phyloP scores from a whole-genome alignment of 2,329 filamentous ascomycete genomes.

The Curvularia sp. region DNA sequence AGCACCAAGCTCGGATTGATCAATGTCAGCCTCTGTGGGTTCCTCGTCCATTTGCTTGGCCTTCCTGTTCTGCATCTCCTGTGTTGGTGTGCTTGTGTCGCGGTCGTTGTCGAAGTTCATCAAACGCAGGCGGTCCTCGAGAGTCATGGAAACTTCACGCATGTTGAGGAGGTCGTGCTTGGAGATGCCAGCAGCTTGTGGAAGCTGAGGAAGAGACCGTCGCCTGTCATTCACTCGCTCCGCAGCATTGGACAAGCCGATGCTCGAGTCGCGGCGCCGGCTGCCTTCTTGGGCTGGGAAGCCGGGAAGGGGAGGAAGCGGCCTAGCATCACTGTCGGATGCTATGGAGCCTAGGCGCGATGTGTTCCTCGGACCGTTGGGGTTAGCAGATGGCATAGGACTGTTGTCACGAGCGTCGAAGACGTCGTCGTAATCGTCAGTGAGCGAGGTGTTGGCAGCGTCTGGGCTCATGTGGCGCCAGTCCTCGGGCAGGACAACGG shows the following conservation, averaged over 20 bases:
- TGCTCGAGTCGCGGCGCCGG: slow-evolving; percentile 63
- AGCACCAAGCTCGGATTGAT: slow-evolving; percentile 35
- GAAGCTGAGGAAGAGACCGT: slow-evolving; percentile 75
- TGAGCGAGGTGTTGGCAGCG: slow-evolving; percentile 62
- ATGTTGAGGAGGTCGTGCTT: slow-evolving; percentile 82
- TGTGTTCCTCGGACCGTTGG: slow-evolving; percentile 51
- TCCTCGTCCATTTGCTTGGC: slow-evolving; percentile 22
- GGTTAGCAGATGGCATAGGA: slow-evolving; percentile 66
- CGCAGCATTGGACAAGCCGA: slow-evolving; percentile 71
- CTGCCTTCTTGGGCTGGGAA: slow-evolving; percentile 64
- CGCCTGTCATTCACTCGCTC: slow-evolving; percentile 73
- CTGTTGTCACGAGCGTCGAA: slow-evolving; percentile 70
- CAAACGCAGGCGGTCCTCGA: slow-evolving; percentile 83
- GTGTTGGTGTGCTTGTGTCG: slow-evolving; percentile 46
- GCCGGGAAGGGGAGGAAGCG: slow-evolving; percentile 84
- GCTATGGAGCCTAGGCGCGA: slow-evolving; percentile 73
- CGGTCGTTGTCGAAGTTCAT: slow-evolving; percentile 77
- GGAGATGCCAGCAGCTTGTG: slow-evolving; percentile 68
- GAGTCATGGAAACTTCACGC: slow-evolving; percentile 74
- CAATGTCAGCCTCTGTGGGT: slow-evolving; percentile 43
- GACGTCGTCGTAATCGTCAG: slow-evolving; percentile 67
- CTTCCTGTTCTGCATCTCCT: slow-evolving; percentile 44
- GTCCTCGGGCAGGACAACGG: slow-evolving; percentile 95
- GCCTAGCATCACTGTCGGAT: slow-evolving; percentile 82
- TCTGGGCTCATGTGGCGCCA: slow-evolving; percentile 82